Evolutionary conservation across 164 flowering plant species (phyloP).

Genomic region (Aristolochia contorta): DNA sequence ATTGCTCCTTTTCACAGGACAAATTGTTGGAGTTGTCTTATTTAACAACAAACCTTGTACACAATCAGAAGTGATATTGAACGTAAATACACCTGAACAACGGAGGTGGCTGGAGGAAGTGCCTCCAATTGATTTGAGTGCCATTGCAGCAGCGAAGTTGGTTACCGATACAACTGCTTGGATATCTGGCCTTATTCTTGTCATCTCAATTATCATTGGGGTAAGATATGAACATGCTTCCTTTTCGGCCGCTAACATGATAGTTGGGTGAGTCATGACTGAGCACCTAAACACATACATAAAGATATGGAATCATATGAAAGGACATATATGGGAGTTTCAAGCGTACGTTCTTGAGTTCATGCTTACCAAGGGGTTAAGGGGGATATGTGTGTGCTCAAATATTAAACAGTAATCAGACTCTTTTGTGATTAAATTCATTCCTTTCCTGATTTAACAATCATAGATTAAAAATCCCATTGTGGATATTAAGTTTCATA

Average conservation of each 20-base stretch:
- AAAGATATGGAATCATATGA: too few species aligned
- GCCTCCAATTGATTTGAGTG: conserved; percentile 10
- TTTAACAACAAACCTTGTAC: conserved; percentile 16
- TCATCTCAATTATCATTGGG: conserved; percentile 79
- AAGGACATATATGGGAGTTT: too few species aligned
- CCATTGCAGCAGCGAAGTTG: conserved; percentile 28
- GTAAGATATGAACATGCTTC: conserved; percentile 30
- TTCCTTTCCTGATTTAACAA: too few species aligned
- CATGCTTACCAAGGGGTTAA: too few species aligned
- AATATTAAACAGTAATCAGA: too few species aligned
- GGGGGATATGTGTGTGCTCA: too few species aligned
- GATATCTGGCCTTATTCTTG: conserved; percentile 80
- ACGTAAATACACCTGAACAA: conserved; percentile 31
- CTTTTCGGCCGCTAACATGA: not conserved
- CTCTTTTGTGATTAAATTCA: too few species aligned
- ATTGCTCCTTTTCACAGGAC: conserved; percentile 31
- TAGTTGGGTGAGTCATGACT: too few species aligned
- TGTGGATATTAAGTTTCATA: too few species aligned
- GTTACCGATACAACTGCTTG: conserved; percentile 82
- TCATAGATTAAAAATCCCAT: too few species aligned
- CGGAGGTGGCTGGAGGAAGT: conserved; percentile 43
- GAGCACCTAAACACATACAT: too few species aligned
- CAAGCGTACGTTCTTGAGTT: too few species aligned
- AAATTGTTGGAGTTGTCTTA: conserved; percentile 65
- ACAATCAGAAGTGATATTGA: conserved; percentile 29